A percentile compares a stretch with the other conserved stretches of the same genome.
Evolutionary conservation across 768 basidiomycete genomes (phyloP).

Genomic region (Psilocybe cyanescens): DNA sequence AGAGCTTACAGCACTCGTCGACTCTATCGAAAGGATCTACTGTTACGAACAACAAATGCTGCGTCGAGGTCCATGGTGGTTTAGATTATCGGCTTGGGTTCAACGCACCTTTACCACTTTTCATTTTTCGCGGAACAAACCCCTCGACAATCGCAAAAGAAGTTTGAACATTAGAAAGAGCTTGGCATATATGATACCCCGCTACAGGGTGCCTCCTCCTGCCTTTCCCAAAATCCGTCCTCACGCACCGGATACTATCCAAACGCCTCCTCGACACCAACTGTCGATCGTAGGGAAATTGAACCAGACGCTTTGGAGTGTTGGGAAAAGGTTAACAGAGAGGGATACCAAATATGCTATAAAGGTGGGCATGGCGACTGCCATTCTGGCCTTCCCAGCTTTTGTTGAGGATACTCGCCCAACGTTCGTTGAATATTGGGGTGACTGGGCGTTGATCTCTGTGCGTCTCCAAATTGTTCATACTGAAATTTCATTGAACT

Average conservation of each 20-base stretch:
- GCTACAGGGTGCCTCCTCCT: conserved; percentile 52
- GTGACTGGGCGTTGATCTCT: conserved; percentile 96
- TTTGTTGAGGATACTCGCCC: conserved; percentile 82
- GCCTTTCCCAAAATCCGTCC: conserved; percentile 82
- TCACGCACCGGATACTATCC: conserved; percentile 85
- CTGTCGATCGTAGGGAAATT: conserved; percentile 65
- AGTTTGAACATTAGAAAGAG: conserved; percentile 28
- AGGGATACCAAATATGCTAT: conserved; percentile 85
- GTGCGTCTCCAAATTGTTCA: conserved; percentile 35
- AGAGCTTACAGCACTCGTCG: conserved; percentile 81
- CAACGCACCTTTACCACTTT: conserved; percentile 14
- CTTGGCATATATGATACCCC: conserved; percentile 56
- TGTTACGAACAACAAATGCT: conserved; percentile 57
- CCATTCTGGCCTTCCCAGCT: conserved; percentile 84
- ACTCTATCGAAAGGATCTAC: conserved; percentile 83
- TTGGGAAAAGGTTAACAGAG: conserved; percentile 67
- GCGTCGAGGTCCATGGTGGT: conserved; percentile 22
- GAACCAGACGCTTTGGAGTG: conserved; percentile 72
- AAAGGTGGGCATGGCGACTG: conserved; percentile 85
- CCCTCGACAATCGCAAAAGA: conserved; percentile 10
- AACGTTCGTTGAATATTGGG: conserved; percentile 79
- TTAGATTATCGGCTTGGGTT: conserved; percentile 13
- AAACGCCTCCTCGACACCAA: conserved; percentile 68
- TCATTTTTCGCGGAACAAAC: conserved; percentile 11
- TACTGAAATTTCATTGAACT: neutral